phyloP scores from a whole-genome alignment of 2,329 filamentous ascomycete species.

The Teratosphaeriaceae sp. region DNA sequence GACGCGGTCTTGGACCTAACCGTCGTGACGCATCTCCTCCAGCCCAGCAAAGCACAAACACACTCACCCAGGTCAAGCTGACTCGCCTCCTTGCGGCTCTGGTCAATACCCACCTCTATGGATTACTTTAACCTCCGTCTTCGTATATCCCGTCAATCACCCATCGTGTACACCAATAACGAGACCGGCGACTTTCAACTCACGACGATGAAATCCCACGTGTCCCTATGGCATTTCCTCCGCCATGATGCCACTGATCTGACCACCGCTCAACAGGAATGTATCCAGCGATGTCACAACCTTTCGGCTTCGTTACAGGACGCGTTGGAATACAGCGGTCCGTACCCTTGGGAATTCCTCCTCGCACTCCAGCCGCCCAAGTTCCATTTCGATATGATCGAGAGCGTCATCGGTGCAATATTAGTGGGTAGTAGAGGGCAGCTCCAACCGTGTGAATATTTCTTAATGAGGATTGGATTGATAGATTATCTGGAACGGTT shows the following conservation, averaged over 20 bases:
- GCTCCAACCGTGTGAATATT: not conserved
- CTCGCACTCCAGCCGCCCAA: not conserved
- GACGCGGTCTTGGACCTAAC: slow-evolving; percentile 64
- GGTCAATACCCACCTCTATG: slow-evolving; percentile 74
- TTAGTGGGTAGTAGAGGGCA: not conserved
- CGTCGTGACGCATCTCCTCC: slow-evolving; percentile 54
- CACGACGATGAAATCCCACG: not conserved
- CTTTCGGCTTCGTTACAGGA: not conserved
- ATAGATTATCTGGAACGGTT: not conserved
- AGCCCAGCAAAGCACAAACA: slow-evolving; percentile 17
- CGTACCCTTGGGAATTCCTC: not conserved
- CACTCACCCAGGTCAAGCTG: slow-evolving; percentile 39
- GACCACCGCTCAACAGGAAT: slow-evolving; percentile 1
- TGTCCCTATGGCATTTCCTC: not conserved
- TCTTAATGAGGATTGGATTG: not conserved
- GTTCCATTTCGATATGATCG: not conserved
- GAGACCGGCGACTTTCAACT: not conserved
- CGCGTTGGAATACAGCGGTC: not conserved
- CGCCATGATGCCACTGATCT: not conserved
- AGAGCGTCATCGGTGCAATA: not conserved
- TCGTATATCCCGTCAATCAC: not conserved
- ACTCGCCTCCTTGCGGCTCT: slow-evolving; percentile 61
- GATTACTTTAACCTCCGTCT: slow-evolving; percentile 43
- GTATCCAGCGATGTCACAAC: not conserved
- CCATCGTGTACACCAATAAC: not conserved